Evolutionary conservation across 306 rosid genomes (phyloP), one percentile per base, ranked within the genome.

Genomic region (Cotoneaster glaucophyllus): DNA sequence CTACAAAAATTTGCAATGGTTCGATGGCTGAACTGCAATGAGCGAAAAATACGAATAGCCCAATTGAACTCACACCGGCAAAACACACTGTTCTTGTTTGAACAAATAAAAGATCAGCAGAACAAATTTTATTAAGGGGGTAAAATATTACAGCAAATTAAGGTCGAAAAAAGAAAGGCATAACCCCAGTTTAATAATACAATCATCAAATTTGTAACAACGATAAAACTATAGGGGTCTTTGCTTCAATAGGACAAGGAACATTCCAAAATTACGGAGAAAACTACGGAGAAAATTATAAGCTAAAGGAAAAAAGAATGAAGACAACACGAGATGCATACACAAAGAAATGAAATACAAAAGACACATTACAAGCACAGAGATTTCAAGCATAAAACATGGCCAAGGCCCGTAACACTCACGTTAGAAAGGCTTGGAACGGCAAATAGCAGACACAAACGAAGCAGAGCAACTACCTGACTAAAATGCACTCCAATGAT

Each of bases 401-500:
- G 37, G 37, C 37, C 82, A 74, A 67, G 18, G 70, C 84, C 85
- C 73, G 82, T 83, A 79, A 81, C 84, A 48, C 0, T 0, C 7
- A 14, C 8, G 19, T 4, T 80, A 75, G 69, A 4, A 86, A 81
- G 62, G 84, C 80, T 54, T 78, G 78, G 70, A 74, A 74, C 52
- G 34, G 53, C 53, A 54, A 68, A 79, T 48, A 74, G 52, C 68
- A 74, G 70, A 70, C 71, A 73, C 73, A 74, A 25, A 65, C 37
- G 39, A 43, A 72, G 63, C 64, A 12, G 41, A 76, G 57, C 82
- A 25, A 74, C 74, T 48, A 73, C 73, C 73, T 81, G 56, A 71
- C 93, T 96, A 92, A 81, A 96, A 93, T 5, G 94, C 94, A 75
- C 91, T 93, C 99, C 98, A 96, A 77, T 78, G 84, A 81, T 90